Conservation (phyloP, 768 basidiomycete genomes). For the Clitopilus passeckerianus region DNA sequence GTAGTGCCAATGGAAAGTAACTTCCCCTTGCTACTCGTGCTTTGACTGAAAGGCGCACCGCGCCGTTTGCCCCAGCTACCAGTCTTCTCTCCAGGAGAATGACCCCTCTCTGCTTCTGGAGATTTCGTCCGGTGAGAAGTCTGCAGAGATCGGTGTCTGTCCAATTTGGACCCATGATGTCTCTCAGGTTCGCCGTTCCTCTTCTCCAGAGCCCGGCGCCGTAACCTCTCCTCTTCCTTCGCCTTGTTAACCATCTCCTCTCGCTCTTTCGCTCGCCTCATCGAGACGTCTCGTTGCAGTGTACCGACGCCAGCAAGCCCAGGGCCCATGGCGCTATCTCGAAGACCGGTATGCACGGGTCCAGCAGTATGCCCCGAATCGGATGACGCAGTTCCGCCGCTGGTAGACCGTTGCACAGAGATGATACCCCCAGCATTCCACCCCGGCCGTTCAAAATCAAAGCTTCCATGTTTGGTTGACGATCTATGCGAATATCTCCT, state of each 20-base stretch:
- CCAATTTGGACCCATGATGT: background rate
- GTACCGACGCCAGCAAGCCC: conserved; percentile 43
- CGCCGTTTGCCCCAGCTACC: conserved; percentile 39
- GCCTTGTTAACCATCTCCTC: conserved; percentile 22
- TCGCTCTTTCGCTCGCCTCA: conserved; percentile 33
- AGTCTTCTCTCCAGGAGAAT: conserved; percentile 6
- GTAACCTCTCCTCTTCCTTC: conserved; percentile 12
- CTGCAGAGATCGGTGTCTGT: background rate
- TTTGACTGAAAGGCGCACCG: conserved; percentile 27
- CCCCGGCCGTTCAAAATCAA: conserved; percentile 72
- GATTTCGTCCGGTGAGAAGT: background rate
- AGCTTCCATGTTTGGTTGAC: conserved; percentile 59
- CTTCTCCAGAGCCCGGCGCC: background rate
- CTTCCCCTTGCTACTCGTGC: conserved; percentile 24
- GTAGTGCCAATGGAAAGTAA: conserved; percentile 32
- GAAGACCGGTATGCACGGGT: conserved; percentile 6
- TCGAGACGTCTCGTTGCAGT: conserved; percentile 32
- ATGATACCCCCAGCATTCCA: conserved; percentile 23
- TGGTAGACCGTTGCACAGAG: conserved; percentile 40
- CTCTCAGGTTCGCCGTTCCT: background rate
- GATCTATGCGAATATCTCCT: conserved; percentile 22
- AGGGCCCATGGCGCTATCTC: conserved; percentile 34
- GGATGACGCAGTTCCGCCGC: conserved; percentile 28
- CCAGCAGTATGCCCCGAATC: conserved; percentile 25
- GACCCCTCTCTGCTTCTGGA: background rate